These are phyloP conservation scores for Boletus pseudo-olivaceus DNA, from an alignment of 768 basidiomycete species.

Conservation along the genomic window DNA sequence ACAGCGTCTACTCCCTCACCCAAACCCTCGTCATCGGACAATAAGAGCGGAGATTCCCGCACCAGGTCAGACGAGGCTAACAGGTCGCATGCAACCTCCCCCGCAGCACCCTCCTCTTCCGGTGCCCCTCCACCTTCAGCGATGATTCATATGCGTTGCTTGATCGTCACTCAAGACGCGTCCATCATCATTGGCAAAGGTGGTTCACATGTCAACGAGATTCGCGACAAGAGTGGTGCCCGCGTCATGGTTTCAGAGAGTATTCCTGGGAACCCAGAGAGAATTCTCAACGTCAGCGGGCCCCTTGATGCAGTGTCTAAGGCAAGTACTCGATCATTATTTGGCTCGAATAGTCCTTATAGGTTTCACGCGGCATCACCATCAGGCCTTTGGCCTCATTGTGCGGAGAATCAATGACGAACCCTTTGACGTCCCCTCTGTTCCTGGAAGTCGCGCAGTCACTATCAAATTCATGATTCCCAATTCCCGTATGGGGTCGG, in stretches of 20 bases:
- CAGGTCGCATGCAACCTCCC: conserved; percentile 45
- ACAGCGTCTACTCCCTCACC: conserved; percentile 58
- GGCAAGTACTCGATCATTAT: conserved; percentile 43
- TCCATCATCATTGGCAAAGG: conserved; percentile 98
- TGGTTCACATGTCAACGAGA: conserved; percentile 96
- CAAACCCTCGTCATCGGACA: conserved; percentile 43
- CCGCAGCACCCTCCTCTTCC: conserved; percentile 48
- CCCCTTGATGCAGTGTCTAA: conserved; percentile 98
- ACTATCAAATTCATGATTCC: conserved; percentile 99
- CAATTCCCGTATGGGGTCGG: conserved; percentile 98
- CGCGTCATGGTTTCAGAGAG: conserved; percentile 97
- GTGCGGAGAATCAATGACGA: conserved; percentile 99
- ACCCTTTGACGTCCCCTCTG: conserved; percentile 95
- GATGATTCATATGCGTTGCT: conserved; percentile 93
- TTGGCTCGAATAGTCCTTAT: background rate
- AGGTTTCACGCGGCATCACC: background rate
- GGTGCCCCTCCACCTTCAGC: conserved; percentile 59
- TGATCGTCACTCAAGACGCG: conserved; percentile 99
- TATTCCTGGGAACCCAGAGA: conserved; percentile 98
- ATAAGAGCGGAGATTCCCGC: conserved; percentile 39
- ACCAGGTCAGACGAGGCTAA: conserved; percentile 34
- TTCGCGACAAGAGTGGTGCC: conserved; percentile 95
- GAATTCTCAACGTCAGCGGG: conserved; percentile 94
- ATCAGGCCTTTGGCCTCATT: conserved; percentile 95
- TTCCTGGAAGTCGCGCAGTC: conserved; percentile 96